Conservation (phyloP, 345 rosid species). For the Boechera stricta region DNA sequence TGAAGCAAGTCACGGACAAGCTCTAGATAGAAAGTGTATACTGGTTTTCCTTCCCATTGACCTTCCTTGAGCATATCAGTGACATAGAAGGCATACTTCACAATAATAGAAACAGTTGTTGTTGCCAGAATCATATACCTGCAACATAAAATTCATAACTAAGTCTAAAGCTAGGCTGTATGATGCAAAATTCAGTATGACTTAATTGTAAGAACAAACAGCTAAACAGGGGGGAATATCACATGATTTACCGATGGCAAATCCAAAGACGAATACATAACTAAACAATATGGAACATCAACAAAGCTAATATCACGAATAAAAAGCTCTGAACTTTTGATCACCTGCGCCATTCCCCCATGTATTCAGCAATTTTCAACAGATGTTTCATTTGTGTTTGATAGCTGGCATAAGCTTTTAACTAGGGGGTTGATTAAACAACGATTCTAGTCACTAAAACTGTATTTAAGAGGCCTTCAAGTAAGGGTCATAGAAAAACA, state of each 20-base stretch:
- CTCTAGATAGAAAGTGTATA: conserved; percentile 93
- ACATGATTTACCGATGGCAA: neutral
- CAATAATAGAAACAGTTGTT: conserved; percentile 79
- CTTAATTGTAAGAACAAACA: neutral
- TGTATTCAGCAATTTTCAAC: neutral
- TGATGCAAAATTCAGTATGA: neutral
- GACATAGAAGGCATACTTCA: conserved; percentile 86
- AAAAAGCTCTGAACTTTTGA: neutral
- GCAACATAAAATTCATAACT: conserved; percentile 26
- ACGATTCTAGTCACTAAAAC: neutral
- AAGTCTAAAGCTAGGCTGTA: neutral
- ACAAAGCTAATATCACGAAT: neutral
- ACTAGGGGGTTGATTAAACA: neutral
- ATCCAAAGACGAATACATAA: conserved; percentile 10
- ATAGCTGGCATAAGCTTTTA: neutral
- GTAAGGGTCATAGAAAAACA: neutral
- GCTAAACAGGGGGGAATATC: neutral
- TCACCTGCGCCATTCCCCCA: neutral
- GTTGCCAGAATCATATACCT: conserved; percentile 98
- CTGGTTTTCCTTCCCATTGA: conserved; percentile 94
- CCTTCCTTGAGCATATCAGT: conserved; percentile 95
- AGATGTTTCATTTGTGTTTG: neutral
- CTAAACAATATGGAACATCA: neutral
- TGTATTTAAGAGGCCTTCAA: neutral
- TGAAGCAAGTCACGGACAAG: conserved; percentile 95